Base-by-base conservation (phyloP, 1,139 yeast species). In the Ashbya aceris region DNA sequence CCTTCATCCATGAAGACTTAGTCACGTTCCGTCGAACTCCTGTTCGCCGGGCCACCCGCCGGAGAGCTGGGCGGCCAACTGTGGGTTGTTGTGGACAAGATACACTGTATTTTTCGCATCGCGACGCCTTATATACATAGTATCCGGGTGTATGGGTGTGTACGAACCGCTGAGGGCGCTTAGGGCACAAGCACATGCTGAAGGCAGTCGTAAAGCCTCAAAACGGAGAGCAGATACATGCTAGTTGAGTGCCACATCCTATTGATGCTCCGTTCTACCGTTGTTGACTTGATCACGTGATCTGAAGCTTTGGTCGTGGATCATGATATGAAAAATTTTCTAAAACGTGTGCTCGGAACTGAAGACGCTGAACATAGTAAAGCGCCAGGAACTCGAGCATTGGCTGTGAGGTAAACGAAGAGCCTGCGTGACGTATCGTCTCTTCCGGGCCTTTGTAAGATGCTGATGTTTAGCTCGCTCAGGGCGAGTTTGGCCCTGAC, bases 21-120 rank as follows among this genome's bases (percentile, higher is more conserved):
- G 37, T 34, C 27, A 34, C 37, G 27, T 34, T 29, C 37, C n/a
- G 14, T 27, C 27, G 40, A 41, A 40, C 43, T 13, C 36, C 46
- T 43, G 41, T 40, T 41, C 42, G 20, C 37, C 17, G 20, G 10
- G 11, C 23, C 13, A 29, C 13, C 31, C 31, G 13, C 31, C 13
- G 7, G 31, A n/a, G 31, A 29, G 31, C 13, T 29, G 13, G 11
- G 13, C 31, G 5, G 31, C 31, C 31, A 29, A 12, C n/a, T 11
- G 13, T 29, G 31, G 31, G 13, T 29, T 29, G 13, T n/a, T 4
- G 31, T n/a, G 31, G 11, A 6, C 13, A n/a, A 29, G 31, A 6
- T 29, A 29, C 11, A 29, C 11, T 29, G n/a, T n/a, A 11, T 29
- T 29, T 29, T 12, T 12, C 31, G 31, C 31, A 11, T 3, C 4